A percentile compares a stretch with the other conserved stretches of the same genome.
Evolutionary conservation across 352 stramenopile species (phyloP).

Genomic region (Pythium folliculosum): DNA sequence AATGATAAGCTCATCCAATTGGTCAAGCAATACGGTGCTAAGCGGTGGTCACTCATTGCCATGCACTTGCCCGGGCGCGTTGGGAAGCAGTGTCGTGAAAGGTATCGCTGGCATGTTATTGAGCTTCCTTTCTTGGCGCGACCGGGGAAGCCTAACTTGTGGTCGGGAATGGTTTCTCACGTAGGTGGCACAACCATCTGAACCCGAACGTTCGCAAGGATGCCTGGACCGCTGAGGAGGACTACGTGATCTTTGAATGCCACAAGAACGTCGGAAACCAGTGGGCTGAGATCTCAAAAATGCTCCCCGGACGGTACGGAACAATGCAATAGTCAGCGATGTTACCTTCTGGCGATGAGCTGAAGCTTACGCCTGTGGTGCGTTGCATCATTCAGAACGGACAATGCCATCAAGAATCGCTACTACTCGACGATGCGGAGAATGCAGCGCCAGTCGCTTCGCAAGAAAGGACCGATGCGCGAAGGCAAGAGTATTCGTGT

Average conservation of each 20-base stretch:
- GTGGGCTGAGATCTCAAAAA: conserved; percentile 92
- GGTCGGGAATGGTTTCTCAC: neutral
- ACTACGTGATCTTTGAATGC: conserved; percentile 90
- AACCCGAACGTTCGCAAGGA: conserved; percentile 88
- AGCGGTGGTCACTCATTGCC: conserved; percentile 89
- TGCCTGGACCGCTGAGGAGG: conserved; percentile 88
- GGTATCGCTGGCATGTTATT: no score
- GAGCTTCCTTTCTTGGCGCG: no score
- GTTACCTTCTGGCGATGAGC: neutral
- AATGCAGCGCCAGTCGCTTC: conserved; percentile 86
- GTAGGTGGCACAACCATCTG: conserved; percentile 87
- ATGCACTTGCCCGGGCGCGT: conserved; percentile 87
- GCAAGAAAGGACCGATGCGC: conserved; percentile 81
- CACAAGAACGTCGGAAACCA: conserved; percentile 93
- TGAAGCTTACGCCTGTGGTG: neutral
- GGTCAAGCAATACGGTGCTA: conserved; percentile 88
- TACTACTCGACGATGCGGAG: conserved; percentile 92
- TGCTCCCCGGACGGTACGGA: conserved; percentile 80
- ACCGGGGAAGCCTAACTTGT: no score
- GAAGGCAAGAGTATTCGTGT: conserved; percentile 83
- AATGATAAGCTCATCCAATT: conserved; percentile 89
- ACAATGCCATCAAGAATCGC: conserved; percentile 92
- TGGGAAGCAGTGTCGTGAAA: conserved; percentile 88
- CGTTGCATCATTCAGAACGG: conserved; percentile 42
- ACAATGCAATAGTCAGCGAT: neutral